These are phyloP conservation scores for Aspergillus campestris DNA, from an alignment of 495 filamentous ascomycete species.

Conservation along the genomic window DNA sequence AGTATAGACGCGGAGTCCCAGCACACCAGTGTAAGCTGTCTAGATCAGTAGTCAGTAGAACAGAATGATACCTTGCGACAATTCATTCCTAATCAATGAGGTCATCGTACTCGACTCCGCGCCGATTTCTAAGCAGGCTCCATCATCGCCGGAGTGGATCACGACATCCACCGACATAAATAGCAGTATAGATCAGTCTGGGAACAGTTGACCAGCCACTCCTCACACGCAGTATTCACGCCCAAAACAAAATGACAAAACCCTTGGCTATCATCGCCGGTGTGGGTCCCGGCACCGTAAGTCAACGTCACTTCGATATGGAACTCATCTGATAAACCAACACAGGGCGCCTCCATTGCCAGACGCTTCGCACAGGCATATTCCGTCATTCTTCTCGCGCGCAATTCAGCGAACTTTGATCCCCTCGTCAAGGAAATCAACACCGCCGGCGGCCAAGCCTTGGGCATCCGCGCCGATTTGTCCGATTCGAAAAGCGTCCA, in stretches of 20 bases:
- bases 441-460: constrained; percentile 55
- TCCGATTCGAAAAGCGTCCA: constrained; percentile 53
- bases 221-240: too few species aligned
- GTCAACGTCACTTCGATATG: constrained; percentile 2
- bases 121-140: too few species aligned
- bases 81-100: too few species aligned
- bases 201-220: too few species aligned
- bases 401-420: constrained; percentile 58
- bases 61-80: too few species aligned
- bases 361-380: constrained; percentile 63
- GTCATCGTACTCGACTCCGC: too few species aligned
- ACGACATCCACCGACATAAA: too few species aligned
- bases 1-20: too few species aligned
- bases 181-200: too few species aligned
- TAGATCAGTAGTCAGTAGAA: too few species aligned
- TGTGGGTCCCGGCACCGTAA: constrained; percentile 64
- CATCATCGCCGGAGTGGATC: too few species aligned
- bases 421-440: constrained; percentile 69
- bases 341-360: constrained; percentile 52
- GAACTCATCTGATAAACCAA: not conserved
- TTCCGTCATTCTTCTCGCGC: constrained; percentile 66
- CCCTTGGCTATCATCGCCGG: constrained; percentile 64
- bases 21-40: too few species aligned
- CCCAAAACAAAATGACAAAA: constrained; percentile 23
- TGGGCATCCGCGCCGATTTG: constrained; percentile 70